phyloP scores from a whole-genome alignment of 2,329 filamentous ascomycete genomes.

The Pseudopyrenochaeta lycopersici region DNA sequence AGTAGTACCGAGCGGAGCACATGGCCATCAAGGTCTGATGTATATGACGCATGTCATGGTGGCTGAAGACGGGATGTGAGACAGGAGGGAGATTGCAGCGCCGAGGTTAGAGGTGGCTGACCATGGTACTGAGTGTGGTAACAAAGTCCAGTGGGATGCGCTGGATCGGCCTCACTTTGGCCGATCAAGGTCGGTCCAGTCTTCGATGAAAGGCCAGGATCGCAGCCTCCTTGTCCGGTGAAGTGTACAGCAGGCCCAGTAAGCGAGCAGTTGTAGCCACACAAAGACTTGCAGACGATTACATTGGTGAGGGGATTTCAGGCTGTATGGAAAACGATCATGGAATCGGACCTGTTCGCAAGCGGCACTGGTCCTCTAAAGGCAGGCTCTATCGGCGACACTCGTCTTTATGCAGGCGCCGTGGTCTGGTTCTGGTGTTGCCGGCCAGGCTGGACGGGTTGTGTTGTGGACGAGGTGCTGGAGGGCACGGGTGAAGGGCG shows the following conservation, averaged over 20 bases:
- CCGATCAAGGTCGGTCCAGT: neutral
- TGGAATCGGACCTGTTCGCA: neutral
- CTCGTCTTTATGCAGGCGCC: neutral
- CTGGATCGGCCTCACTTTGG: neutral
- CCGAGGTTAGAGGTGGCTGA: constrained; percentile 9
- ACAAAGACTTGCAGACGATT: neutral
- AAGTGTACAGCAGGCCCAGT: neutral
- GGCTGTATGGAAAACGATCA: neutral
- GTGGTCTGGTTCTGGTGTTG: constrained; percentile 2
- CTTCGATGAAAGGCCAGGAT: neutral
- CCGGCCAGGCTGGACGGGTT: constrained; percentile 1
- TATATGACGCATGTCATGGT: constrained; percentile 4
- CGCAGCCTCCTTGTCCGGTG: neutral
- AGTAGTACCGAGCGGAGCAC: constrained; percentile 13
- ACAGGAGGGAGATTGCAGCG: constrained; percentile 1
- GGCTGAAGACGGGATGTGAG: constrained; percentile 7
- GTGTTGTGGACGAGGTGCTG: neutral
- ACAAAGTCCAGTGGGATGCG: neutral
- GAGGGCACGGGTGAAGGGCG: neutral
- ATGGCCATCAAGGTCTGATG: constrained; percentile 16
- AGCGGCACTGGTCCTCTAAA: neutral
- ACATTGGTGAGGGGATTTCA: neutral
- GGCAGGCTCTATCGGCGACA: neutral
- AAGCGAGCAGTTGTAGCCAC: neutral
- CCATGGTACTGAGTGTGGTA: neutral